Evolutionary conservation across 257 asterid species (phyloP), one percentile per base, ranked within the genome.

Genomic region (Solanum chmielewskii): DNA sequence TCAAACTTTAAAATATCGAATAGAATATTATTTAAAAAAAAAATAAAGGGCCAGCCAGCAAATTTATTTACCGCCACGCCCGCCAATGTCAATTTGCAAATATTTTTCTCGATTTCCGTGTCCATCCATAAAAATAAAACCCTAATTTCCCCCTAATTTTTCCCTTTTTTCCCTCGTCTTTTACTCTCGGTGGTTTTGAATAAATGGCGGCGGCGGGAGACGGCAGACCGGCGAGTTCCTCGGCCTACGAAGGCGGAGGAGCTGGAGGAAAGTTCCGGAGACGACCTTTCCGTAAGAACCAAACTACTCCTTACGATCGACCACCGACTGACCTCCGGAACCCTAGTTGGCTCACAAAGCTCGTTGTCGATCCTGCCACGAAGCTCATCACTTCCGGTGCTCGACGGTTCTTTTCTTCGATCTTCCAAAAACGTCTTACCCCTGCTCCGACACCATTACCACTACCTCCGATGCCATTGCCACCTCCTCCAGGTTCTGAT

Each of bases 321-420:
- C 93, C 95, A 10, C 82, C 87, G 70, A 64, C 90, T 82, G 39
- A 90, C 18, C 83, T 82, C 64, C 94, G 93, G 69, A 49, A 52
- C 69, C 45, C 85, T 81, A 92, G 95, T 89, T 94, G 97, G 97
- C 87, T 95, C 64, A 91, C 93, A 83, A 95, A 94, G 91, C 93
- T 94, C 83, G 91, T 97, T 29, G 91, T 95, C 64, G 98, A 94
- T 86, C 99, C 98, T 41, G 99, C 98, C 86, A 91, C 93, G 15
- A 96, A 92, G 88, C 91, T 96, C 71, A 89, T 95, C n/a, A 87
- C 94, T 37, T 91, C 91, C 23, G 94, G 98, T 14, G 98, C 98
- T 84, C 92, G 88, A 86, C 91, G 95, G 64, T 93, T 97, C 80
- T 92, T 95, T 77, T 91, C 92, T 60, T 90, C 98, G 35, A 89